Conservation (phyloP, 768 basidiomycete species). For the Lactifluus hygrophoroides region DNA sequence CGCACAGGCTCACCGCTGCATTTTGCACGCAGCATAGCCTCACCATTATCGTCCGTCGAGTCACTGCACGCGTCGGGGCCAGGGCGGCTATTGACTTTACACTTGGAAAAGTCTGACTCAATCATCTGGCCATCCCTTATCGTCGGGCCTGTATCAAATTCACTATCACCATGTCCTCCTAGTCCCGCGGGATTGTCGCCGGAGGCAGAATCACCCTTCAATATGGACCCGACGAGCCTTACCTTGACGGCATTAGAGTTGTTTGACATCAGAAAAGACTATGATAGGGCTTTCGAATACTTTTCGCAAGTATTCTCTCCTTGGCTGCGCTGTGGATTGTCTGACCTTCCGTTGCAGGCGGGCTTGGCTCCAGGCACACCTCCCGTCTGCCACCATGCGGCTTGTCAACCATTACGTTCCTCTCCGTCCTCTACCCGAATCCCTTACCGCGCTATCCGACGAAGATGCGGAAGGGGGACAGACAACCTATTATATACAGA, state of each 20-base stretch:
- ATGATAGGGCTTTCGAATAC: conserved; percentile 73
- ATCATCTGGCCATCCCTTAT: conserved; percentile 79
- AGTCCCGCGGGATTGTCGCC: conserved; percentile 47
- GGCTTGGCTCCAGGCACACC: conserved; percentile 72
- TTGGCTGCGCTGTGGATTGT: neutral
- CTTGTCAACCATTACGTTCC: conserved; percentile 69
- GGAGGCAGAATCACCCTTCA: conserved; percentile 53
- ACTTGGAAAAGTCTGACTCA: conserved; percentile 72
- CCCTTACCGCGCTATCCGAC: conserved; percentile 23
- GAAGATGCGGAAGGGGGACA: conserved; percentile 42
- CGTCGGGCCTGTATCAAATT: conserved; percentile 61
- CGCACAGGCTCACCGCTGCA: conserved; percentile 43
- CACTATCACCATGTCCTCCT: conserved; percentile 43
- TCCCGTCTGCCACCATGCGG: conserved; percentile 70
- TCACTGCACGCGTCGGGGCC: conserved; percentile 49
- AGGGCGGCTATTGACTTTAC: conserved; percentile 66
- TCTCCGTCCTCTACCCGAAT: conserved; percentile 31
- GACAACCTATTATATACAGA: conserved; percentile 51
- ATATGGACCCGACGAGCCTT: conserved; percentile 82
- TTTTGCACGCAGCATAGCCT: conserved; percentile 46
- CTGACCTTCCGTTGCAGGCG: conserved; percentile 38
- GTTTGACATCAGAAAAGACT: conserved; percentile 65
- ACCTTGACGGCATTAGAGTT: conserved; percentile 62
- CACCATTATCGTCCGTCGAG: conserved; percentile 75
- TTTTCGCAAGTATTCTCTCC: conserved; percentile 48